Evolutionary conservation across 768 basidiomycete species (phyloP).

Genomic region (Paxillus ammoniavirescens): DNA sequence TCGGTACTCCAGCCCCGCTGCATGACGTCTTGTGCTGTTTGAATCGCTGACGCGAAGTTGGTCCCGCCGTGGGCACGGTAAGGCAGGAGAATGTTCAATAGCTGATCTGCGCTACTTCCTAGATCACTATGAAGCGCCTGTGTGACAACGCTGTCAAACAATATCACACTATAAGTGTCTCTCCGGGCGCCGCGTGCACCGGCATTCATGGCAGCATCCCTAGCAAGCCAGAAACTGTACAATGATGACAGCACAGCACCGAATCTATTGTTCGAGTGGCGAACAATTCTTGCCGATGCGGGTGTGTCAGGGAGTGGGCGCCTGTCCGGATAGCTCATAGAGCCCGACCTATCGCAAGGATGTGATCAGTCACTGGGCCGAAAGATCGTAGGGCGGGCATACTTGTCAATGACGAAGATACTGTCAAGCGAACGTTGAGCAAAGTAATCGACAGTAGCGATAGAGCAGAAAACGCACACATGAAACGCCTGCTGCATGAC

Average conservation of each 20-base stretch:
- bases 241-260: slow-evolving; percentile 53
- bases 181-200: slow-evolving; percentile 12
- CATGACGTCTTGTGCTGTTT: slow-evolving; percentile 34
- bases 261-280: slow-evolving; percentile 40
- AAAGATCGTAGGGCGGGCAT: background rate
- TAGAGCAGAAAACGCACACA: slow-evolving; percentile 45
- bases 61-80: too few relatives aligned
- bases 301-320: slow-evolving; percentile 41
- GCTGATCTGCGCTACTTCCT: slow-evolving; percentile 36
- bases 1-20: slow-evolving; percentile 44
- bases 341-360: slow-evolving; percentile 37
- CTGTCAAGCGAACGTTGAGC: slow-evolving; percentile 8
- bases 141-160: slow-evolving; percentile 35
- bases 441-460: too few relatives aligned
- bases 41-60: slow-evolving; percentile 38
- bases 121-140: slow-evolving; percentile 40
- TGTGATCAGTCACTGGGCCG: background rate
- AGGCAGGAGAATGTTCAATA: slow-evolving; percentile 39
- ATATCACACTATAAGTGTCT: slow-evolving; percentile 46
- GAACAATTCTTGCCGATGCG: slow-evolving; percentile 30
- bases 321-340: slow-evolving; percentile 40
- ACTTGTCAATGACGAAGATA: slow-evolving; percentile 49
- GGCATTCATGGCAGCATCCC: slow-evolving; percentile 40
- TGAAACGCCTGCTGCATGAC: slow-evolving; percentile 50
- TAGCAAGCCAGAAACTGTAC: slow-evolving; percentile 49